Conservation (phyloP, 2,329 filamentous ascomycete species). For the Furcasterigmium sp. region DNA sequence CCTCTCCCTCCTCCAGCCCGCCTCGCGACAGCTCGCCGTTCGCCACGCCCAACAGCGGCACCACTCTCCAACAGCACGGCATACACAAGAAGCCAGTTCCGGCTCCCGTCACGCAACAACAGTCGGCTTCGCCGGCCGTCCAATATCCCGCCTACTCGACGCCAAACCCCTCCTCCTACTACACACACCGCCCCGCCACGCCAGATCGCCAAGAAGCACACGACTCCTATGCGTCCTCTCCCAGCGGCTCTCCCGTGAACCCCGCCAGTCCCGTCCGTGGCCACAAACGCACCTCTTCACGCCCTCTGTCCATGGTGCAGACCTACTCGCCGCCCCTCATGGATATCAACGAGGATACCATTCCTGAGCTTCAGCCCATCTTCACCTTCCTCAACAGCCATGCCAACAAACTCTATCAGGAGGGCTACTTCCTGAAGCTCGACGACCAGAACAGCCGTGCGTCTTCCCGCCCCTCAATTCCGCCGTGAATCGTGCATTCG, state of each 20-base stretch:
- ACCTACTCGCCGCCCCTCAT: slow-evolving; percentile 81
- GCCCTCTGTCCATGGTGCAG: slow-evolving; percentile 82
- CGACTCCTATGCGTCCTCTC: slow-evolving; percentile 33
- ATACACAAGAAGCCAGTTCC: not conserved
- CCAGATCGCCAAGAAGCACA: slow-evolving; percentile 20
- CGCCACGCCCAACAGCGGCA: slow-evolving; percentile 9
- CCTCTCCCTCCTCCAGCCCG: slow-evolving; percentile 39
- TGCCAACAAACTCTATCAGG: slow-evolving; percentile 93
- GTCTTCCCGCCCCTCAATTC: slow-evolving; percentile 34
- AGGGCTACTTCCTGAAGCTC: slow-evolving; percentile 95
- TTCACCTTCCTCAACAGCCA: slow-evolving; percentile 94
- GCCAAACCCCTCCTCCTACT: slow-evolving; percentile 25
- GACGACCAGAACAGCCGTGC: slow-evolving; percentile 89
- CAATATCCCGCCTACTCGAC: not conserved
- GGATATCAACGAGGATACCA: slow-evolving; percentile 78
- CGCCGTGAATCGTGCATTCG: slow-evolving; percentile 1
- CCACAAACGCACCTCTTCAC: slow-evolving; percentile 48
- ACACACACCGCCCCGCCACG: slow-evolving; percentile 32
- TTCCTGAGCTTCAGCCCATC: slow-evolving; percentile 89
- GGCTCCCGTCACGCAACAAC: not conserved
- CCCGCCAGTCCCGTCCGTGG: slow-evolving; percentile 32
- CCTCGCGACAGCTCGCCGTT: slow-evolving; percentile 24
- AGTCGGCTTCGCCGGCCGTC: not conserved
- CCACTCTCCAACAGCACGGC: not conserved
- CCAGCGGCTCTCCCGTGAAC: slow-evolving; percentile 35